These are phyloP conservation scores for Yamadazyma buinensis DNA, from an alignment of 1,139 yeast genomes.

Conservation along the genomic window DNA sequence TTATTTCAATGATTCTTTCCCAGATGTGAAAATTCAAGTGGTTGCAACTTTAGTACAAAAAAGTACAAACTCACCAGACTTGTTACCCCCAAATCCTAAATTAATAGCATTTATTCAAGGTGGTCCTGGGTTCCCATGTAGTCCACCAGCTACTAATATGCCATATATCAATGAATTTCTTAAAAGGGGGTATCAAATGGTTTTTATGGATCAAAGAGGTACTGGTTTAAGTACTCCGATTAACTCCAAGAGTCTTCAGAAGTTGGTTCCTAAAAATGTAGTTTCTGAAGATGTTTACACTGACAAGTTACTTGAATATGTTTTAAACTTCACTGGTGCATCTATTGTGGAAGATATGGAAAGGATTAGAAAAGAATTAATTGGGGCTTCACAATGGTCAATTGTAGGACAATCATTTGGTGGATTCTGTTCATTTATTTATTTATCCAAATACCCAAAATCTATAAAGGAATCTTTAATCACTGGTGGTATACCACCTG, in stretches of 20 bases:
- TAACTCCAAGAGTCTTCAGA: constrained; percentile 27
- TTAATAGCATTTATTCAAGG: constrained; percentile 50
- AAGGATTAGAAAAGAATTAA: constrained; percentile 31
- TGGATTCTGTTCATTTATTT: constrained; percentile 50
- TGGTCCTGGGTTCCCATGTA: constrained; percentile 55
- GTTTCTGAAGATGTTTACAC: constrained; percentile 17
- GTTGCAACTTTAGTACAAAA: constrained; percentile 35
- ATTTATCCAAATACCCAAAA: constrained; percentile 42
- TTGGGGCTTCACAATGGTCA: constrained; percentile 43
- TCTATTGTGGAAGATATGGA: constrained; percentile 51
- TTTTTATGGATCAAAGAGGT: constrained; percentile 56
- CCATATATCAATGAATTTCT: constrained; percentile 37
- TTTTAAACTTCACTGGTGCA: constrained; percentile 49
- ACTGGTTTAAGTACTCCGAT: constrained; percentile 51
- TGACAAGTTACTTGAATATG: constrained; percentile 29
- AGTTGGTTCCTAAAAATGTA: constrained; percentile 14
- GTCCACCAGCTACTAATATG: constrained; percentile 31
- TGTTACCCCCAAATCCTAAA: constrained; percentile 27
- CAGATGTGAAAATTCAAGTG: constrained; percentile 20
- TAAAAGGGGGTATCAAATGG: constrained; percentile 42
- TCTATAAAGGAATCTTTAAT: constrained; percentile 39
- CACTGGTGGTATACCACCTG: constrained; percentile 60
- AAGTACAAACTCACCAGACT: constrained; percentile 15
- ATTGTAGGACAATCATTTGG: constrained; percentile 57
- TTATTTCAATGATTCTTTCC: constrained; percentile 13